Evolutionary conservation across 139 green algal genomes (phyloP), one percentile per base, ranked within the genome.

Genomic region (Mychonastes homosphaera): DNA sequence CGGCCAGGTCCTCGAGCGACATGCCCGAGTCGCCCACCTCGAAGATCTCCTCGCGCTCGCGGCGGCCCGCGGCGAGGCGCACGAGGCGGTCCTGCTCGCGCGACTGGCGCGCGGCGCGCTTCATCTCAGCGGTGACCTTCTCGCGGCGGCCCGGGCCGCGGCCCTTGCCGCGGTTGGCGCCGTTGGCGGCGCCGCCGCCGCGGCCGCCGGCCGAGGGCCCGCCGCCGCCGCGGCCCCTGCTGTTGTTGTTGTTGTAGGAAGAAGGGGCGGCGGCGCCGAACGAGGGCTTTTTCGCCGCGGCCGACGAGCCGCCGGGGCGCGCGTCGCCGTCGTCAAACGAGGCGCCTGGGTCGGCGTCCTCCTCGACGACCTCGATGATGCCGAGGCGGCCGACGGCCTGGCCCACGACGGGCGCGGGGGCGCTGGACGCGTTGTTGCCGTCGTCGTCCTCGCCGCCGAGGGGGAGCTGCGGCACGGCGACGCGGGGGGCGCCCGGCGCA

Each of bases 11-110:
- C 8, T 70, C 58, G 39, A 98, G 72, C 2, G 56, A 63, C 83
- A 99, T 87, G 32, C 92, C 92, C 60, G 92, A 82, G 0, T 82
- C 46, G 3, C 82, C 82, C 6, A 97, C 81, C 66, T 97, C 91
- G 24, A 98, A 87, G 43, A 98, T 96, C 59, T 98, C 91, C 70
- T 95, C 80, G 26, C 58, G 57, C 28, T 81, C 72, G 13, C 50
- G 43, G 32, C 56, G 51, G 19, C 63, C 16, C 3, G 29, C 26
- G 6, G 58, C 63, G 3, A 57, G 72, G 36, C 74, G 77, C 28
- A 75, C 79, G 43, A 75, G 51, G 13, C 71, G 63, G 26, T 58
- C 51, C 9, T 60, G 58, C n/a, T 79, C 65, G 6, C 79, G 73
- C 51, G 70, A 66, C 57, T 75, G 64, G 27, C 78, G 62, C 6